Evolutionary conservation across 805 yeast genomes (phyloP).

Genomic region (Schwanniomyces pseudopolymorphus): DNA sequence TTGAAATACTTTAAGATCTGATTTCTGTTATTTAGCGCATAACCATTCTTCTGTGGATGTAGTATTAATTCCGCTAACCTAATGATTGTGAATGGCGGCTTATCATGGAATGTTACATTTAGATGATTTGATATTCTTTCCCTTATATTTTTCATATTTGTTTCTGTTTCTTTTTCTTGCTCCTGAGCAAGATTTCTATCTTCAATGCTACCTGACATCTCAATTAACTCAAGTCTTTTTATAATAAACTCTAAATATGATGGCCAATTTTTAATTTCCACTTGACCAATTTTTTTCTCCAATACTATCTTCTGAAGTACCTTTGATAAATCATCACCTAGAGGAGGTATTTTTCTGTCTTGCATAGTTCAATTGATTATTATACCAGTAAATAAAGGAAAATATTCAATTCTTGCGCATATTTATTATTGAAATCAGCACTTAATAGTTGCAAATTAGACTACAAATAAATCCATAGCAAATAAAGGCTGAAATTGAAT

Average conservation of each 20-base stretch:
- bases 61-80: conserved; percentile 47
- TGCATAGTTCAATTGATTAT: neutral
- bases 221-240: conserved; percentile 8
- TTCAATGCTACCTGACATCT: conserved; percentile 6
- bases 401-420: neutral
- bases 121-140: conserved; percentile 36
- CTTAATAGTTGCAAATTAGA: neutral
- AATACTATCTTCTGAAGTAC: neutral
- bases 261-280: neutral
- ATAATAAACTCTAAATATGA: neutral
- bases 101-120: conserved; percentile 21
- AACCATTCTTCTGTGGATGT: conserved; percentile 38
- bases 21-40: conserved; percentile 24
- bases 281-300: neutral
- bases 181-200: conserved; percentile 4
- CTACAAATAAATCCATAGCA: neutral
- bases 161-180: conserved; percentile 5
- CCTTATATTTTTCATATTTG: neutral
- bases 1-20: conserved; percentile 44
- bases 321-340: conserved; percentile 1
- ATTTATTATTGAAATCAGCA: neutral
- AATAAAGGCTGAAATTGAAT: no score
- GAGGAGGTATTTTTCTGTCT: conserved; percentile 1
- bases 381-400: neutral
- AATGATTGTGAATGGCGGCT: conserved; percentile 49